Evolutionary conservation across 148 eudicot species (phyloP).

Genomic region (Persicaria tinctoria): DNA sequence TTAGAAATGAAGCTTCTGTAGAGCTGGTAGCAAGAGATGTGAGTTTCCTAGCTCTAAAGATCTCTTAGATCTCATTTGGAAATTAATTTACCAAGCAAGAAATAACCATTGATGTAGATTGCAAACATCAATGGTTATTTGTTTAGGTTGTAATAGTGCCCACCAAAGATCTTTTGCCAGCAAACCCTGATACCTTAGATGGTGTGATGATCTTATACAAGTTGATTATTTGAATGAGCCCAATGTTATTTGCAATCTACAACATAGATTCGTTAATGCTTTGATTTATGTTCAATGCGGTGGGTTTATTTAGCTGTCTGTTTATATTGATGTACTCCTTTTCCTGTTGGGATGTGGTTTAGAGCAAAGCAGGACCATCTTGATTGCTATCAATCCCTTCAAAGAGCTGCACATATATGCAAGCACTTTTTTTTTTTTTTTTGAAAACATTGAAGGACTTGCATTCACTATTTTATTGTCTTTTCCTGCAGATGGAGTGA

Average conservation of each 20-base stretch:
- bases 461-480: slow-evolving; percentile 12
- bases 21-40: slow-evolving; percentile 57
- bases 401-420: slow-evolving; percentile 64
- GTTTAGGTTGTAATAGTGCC: slow-evolving; percentile 53
- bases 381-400: slow-evolving; percentile 92
- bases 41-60: slow-evolving; percentile 28
- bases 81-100: no score
- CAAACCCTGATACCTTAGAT: slow-evolving; percentile 84
- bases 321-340: not conserved
- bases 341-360: not conserved
- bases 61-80: no score
- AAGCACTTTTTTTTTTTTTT: slow-evolving; percentile 24
- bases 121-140: not conserved
- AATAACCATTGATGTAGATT: no score
- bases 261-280: slow-evolving; percentile 61
- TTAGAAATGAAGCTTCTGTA: slow-evolving; percentile 51
- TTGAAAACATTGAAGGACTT: slow-evolving; percentile 13
- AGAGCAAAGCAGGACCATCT: slow-evolving; percentile 95
- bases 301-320: not conserved
- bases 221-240: slow-evolving; percentile 96
- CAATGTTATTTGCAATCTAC: slow-evolving; percentile 77
- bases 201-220: slow-evolving; percentile 89
- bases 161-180: slow-evolving; percentile 66
- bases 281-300: slow-evolving; percentile 49
- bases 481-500: slow-evolving; percentile 62